Conservation (phyloP, 306 rosid species). For the Mimosa pudica region DNA sequence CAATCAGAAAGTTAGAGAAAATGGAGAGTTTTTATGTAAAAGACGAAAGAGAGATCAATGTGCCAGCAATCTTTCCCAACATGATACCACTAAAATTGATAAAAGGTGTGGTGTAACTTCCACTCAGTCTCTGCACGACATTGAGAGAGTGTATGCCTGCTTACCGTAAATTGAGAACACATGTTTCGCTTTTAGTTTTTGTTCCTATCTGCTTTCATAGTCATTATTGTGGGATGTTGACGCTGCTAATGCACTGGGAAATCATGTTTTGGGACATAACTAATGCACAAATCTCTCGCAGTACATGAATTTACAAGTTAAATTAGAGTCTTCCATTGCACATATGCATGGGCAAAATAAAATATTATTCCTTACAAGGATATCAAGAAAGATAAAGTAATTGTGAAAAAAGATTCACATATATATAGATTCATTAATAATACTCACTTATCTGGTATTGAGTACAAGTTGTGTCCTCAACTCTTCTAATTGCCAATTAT, state of each 20-base stretch:
- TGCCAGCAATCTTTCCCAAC: constrained; percentile 39
- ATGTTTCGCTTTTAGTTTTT: constrained; percentile 31
- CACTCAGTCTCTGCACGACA: constrained; percentile 19
- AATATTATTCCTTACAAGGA: not conserved
- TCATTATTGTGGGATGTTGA: constrained; percentile 27
- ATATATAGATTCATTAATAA: not conserved
- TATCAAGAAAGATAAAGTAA: not conserved
- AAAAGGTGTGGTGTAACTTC: constrained; percentile 43
- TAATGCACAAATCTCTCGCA: not conserved
- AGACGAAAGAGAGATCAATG: constrained; percentile 44
- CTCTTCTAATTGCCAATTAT: not conserved
- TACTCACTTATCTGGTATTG: not conserved
- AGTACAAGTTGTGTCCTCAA: not conserved
- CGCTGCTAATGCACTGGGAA: constrained; percentile 9
- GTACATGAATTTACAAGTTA: constrained; percentile 10
- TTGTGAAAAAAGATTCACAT: not conserved
- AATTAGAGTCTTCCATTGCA: not conserved
- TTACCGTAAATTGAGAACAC: constrained; percentile 38
- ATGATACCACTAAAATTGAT: constrained; percentile 37
- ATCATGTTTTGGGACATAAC: constrained; percentile 6
- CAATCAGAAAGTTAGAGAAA: constrained; percentile 38
- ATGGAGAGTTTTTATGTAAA: constrained; percentile 28
- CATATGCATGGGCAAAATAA: not conserved
- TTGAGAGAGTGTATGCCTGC: constrained; percentile 35
- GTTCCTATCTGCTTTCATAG: constrained; percentile 3